Evolutionary conservation across 768 basidiomycete species (phyloP), one percentile per base, ranked within the genome.

Genomic region (Amanita thiersii): DNA sequence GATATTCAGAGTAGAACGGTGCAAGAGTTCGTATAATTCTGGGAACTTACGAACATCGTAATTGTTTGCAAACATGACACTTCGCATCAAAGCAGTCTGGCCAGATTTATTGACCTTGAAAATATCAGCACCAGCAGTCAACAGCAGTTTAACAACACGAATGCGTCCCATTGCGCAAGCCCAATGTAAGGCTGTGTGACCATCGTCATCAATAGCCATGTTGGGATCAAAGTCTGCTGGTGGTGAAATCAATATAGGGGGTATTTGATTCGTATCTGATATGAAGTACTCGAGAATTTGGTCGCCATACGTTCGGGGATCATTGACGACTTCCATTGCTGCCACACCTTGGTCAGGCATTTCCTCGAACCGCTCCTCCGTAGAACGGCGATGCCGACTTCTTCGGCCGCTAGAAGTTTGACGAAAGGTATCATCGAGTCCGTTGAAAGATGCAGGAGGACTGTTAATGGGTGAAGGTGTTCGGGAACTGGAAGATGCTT

Each of bases 61-160:
- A 59, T 98, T 99, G 62, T 99, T 99, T 37, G 90, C 89, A 60
- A 98, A 99, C 94, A 98, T 98, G 52, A 99, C 96, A 54, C 84
- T 85, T 11, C 96, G 88, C 96, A 99, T 99, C 31, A 99, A 66
- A 1, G 94, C 86, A 10, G 96, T 98, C 61, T 98, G 96, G 2
- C 96, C 96, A 8, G 90, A 79, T 55, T 86, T 88, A 66, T 98
- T 99, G 49, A 93, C 91, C 50, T 86, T 83, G 71, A 94, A 99
- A 49, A 96, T 90, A 57, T 97, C 92, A 10, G 94, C 94, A 14
- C 93, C 92, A 2, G 93, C 87, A 0, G 89, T 85, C 30, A 99
- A 71, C 19, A 99, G 73, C 5, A 97, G 71, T 58, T 97, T 97
- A 52, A 98, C 91, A 47, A 98, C 85, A 24, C 94, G 81, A 42